Evolutionary conservation across 768 basidiomycete genomes (phyloP).

Genomic region (Lepiota venenata): DNA sequence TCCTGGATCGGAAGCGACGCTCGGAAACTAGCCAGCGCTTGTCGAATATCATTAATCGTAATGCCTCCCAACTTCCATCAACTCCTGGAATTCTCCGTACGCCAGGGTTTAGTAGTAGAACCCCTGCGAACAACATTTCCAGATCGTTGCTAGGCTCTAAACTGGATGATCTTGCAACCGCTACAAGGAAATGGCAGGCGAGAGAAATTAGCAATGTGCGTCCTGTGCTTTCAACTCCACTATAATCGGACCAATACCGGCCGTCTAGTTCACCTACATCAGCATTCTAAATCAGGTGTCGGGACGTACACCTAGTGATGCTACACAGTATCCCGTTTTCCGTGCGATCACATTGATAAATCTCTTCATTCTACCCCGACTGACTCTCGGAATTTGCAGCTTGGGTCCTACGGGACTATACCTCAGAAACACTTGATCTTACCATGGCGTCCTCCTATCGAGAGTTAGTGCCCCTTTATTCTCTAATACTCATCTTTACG

Average conservation of each 20-base stretch:
- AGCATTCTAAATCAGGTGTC: conserved; percentile 90
- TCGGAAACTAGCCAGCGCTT: conserved; percentile 57
- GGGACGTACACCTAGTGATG: conserved; percentile 90
- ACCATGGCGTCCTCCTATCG: conserved; percentile 59
- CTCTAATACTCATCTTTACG: neutral
- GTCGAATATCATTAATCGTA: conserved; percentile 40
- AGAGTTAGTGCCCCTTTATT: conserved; percentile 49
- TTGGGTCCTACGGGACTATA: conserved; percentile 88
- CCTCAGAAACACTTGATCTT: conserved; percentile 65
- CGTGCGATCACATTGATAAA: conserved; percentile 43
- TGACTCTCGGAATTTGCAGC: conserved; percentile 40
- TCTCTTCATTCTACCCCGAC: neutral
- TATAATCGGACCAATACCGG: neutral
- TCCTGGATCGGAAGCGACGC: conserved; percentile 65
- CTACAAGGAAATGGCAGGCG: conserved; percentile 83
- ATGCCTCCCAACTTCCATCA: conserved; percentile 35
- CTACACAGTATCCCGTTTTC: conserved; percentile 92
- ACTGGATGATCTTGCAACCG: conserved; percentile 61
- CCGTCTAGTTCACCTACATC: conserved; percentile 76
- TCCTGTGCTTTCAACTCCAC: neutral
- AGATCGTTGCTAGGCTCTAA: conserved; percentile 45
- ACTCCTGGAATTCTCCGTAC: conserved; percentile 53
- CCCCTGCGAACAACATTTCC: conserved; percentile 28
- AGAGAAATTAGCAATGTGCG: conserved; percentile 89
- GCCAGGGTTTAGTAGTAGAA: conserved; percentile 50